These are phyloP conservation scores for Geosmithia morbida DNA, from an alignment of 2,329 filamentous ascomycete genomes.

Conservation along the genomic window DNA sequence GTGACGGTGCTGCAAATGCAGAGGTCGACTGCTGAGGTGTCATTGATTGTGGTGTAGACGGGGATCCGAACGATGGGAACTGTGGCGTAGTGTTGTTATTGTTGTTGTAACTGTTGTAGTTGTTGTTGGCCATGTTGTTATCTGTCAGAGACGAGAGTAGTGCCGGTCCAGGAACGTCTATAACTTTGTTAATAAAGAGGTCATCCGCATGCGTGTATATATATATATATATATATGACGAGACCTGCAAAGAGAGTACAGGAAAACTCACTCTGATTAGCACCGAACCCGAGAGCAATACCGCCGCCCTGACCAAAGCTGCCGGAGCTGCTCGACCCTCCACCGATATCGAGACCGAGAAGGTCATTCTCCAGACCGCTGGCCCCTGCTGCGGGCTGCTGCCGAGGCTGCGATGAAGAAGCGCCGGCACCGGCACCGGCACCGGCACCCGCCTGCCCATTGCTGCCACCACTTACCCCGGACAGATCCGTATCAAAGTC, in stretches of 20 bases:
- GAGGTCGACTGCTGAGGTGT: conserved; percentile 34
- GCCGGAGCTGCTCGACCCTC: conserved; percentile 24
- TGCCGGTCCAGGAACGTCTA: conserved; percentile 50
- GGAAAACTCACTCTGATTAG: conserved; percentile 47
- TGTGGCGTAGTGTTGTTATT: conserved; percentile 32
- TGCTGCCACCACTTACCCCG: conserved; percentile 31
- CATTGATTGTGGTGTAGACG: conserved; percentile 33
- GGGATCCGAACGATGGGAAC: conserved; percentile 40
- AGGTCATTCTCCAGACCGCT: conserved; percentile 79
- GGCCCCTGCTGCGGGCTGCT: conserved; percentile 19
- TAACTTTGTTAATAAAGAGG: conserved; percentile 9
- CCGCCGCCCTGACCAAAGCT: conserved; percentile 62
- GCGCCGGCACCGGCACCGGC: background rate
- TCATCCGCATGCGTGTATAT: too few relatives aligned
- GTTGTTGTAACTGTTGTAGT: conserved; percentile 17
- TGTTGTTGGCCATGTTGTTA: conserved; percentile 38
- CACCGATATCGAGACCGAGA: conserved; percentile 71
- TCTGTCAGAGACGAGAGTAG: conserved; percentile 50
- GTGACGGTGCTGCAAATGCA: conserved; percentile 20
- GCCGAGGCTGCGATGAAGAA: conserved; percentile 14
- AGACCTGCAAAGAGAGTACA: background rate
- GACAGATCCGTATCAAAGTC: conserved; percentile 63
- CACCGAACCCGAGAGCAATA: conserved; percentile 69
- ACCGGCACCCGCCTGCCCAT: background rate
- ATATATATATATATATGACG: too few relatives aligned